phyloP scores from a whole-genome alignment of 306 rosid species.

The Castanea sativa region DNA sequence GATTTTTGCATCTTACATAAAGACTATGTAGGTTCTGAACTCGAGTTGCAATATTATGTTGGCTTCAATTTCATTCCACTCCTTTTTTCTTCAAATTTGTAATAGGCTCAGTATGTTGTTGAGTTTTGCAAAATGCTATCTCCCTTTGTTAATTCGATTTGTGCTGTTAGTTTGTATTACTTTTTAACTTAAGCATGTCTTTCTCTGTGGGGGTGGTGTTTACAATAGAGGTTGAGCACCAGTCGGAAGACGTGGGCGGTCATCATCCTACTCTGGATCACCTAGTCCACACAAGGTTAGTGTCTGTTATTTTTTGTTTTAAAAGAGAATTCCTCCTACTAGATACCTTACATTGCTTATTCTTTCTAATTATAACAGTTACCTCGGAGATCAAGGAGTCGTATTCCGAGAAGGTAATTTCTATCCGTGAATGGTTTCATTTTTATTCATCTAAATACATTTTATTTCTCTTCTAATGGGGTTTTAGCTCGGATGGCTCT shows the following conservation, averaged over 20 bases:
- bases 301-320: background rate
- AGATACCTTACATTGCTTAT: constrained; percentile 9
- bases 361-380: constrained; percentile 42
- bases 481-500: background rate
- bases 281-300: constrained; percentile 83
- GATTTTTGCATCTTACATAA: background rate
- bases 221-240: no score
- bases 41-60: background rate
- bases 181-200: no score
- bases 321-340: background rate
- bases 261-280: no score
- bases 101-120: no score
- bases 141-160: no score
- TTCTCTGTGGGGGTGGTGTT: no score
- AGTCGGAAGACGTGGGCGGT: no score
- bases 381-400: constrained; percentile 66
- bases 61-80: no score
- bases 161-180: no score
- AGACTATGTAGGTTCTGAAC: background rate
- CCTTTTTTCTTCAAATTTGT: no score
- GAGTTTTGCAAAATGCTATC: no score
- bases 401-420: constrained; percentile 86
- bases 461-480: background rate
- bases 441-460: background rate
- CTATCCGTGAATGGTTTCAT: background rate